Evolutionary conservation across 768 basidiomycete species (phyloP).

Genomic region (Pholiota molesta): DNA sequence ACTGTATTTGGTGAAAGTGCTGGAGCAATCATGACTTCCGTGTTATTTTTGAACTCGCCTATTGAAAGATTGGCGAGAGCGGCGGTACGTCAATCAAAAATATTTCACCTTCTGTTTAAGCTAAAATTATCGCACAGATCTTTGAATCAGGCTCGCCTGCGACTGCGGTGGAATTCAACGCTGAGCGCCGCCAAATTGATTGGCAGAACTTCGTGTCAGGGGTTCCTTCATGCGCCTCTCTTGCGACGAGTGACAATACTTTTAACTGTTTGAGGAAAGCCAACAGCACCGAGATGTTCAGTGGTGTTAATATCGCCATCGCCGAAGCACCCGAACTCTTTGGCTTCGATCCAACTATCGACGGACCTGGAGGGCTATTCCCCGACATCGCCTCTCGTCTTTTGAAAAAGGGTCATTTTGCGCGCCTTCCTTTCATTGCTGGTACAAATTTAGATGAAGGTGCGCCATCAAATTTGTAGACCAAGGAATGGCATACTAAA

Average conservation of each 20-base stretch:
- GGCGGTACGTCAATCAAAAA: slow-evolving; percentile 22
- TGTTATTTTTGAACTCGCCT: slow-evolving; percentile 39
- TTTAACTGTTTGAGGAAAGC: slow-evolving; percentile 36
- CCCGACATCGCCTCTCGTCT: slow-evolving; percentile 42
- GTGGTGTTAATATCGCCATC: slow-evolving; percentile 21
- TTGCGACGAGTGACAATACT: slow-evolving; percentile 29
- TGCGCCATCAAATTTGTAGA: slow-evolving; percentile 18
- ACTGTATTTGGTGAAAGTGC: slow-evolving; percentile 60
- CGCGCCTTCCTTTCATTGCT: slow-evolving; percentile 46
- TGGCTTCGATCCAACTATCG: slow-evolving; percentile 42
- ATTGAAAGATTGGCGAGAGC: slow-evolving; percentile 36
- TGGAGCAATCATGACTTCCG: slow-evolving; percentile 48
- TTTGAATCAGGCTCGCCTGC: slow-evolving; percentile 44
- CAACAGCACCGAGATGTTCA: slow-evolving; percentile 26
- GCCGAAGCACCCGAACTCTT: slow-evolving; percentile 18
- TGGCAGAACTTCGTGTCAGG: slow-evolving; percentile 43
- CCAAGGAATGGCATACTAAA: background rate
- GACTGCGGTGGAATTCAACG: slow-evolving; percentile 31
- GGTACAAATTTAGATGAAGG: slow-evolving; percentile 52
- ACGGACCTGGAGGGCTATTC: slow-evolving; percentile 42
- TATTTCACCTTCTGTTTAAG: background rate
- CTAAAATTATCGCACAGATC: slow-evolving; percentile 30
- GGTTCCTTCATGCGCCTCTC: slow-evolving; percentile 35
- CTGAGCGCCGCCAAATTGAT: slow-evolving; percentile 32
- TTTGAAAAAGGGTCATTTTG: slow-evolving; percentile 26